A percentile compares a stretch with the other conserved stretches of the same genome.
These are phyloP conservation scores for Porphyrellus cyaneotinctus DNA, from an alignment of 768 basidiomycete genomes.

Conservation along the genomic window DNA sequence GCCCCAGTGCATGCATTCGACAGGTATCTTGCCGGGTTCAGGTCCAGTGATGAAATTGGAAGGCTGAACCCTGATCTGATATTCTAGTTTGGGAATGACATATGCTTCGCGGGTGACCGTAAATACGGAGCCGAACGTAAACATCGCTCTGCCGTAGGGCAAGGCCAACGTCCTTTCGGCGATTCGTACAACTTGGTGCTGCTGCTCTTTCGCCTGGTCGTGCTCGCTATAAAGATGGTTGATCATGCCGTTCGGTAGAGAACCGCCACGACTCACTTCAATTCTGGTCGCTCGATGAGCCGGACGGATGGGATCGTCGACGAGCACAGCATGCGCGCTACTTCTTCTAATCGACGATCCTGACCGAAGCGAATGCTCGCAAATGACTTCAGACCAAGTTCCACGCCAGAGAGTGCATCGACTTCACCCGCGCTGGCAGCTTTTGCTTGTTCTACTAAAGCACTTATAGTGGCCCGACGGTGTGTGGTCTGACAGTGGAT, in stretches of 20 bases:
- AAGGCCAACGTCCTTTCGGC: conserved; percentile 88
- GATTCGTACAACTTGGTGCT: conserved; percentile 72
- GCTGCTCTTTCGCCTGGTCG: conserved; percentile 83
- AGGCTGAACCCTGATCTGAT: conserved; percentile 68
- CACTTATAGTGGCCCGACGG: conserved; percentile 48
- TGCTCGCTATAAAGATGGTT: conserved; percentile 59
- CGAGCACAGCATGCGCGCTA: conserved; percentile 85
- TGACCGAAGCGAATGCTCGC: conserved; percentile 84
- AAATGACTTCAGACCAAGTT: conserved; percentile 68
- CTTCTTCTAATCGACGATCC: conserved; percentile 88
- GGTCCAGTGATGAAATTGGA: conserved; percentile 59
- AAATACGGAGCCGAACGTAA: conserved; percentile 80
- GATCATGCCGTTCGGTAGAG: neutral
- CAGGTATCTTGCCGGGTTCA: conserved; percentile 67
- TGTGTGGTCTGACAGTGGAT: conserved; percentile 42
- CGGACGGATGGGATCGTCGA: conserved; percentile 64
- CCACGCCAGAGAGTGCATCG: conserved; percentile 63
- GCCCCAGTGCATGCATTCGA: conserved; percentile 83
- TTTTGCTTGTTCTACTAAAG: conserved; percentile 49
- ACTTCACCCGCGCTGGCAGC: conserved; percentile 51
- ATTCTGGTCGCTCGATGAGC: conserved; percentile 61
- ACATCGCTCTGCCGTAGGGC: conserved; percentile 87
- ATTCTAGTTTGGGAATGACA: conserved; percentile 75
- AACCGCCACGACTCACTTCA: conserved; percentile 47
- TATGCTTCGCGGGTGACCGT: conserved; percentile 77